phyloP scores from a whole-genome alignment of 148 eudicot species.

The Cornus suecica region DNA sequence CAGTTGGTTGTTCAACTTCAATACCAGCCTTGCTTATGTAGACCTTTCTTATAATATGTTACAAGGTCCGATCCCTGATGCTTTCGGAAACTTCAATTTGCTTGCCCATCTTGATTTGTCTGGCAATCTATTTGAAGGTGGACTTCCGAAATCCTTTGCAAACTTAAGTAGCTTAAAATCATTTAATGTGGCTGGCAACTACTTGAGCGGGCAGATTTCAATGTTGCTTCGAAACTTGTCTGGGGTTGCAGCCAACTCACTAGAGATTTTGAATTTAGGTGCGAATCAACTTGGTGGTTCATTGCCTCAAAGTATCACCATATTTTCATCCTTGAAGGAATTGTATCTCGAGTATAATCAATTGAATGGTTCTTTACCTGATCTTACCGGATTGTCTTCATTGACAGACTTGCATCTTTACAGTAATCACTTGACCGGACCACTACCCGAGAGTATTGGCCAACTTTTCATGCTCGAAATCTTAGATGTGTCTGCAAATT shows the following conservation, averaged over 20 bases:
- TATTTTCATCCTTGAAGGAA: not conserved
- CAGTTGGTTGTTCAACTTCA: slow-evolving; percentile 28
- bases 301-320: slow-evolving; percentile 10
- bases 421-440: slow-evolving; percentile 16
- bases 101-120: slow-evolving; percentile 18
- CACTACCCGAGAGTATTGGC: slow-evolving; percentile 12
- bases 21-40: slow-evolving; percentile 15
- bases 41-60: slow-evolving; percentile 14
- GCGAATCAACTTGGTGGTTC: slow-evolving; percentile 16
- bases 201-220: not conserved
- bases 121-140: not conserved
- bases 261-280: not conserved
- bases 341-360: not conserved
- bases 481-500: slow-evolving; percentile 22
- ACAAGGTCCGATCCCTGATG: slow-evolving; percentile 15
- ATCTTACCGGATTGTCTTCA: slow-evolving; percentile 12
- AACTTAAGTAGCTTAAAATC: slow-evolving; percentile 2
- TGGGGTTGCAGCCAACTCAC: not conserved
- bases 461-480: slow-evolving; percentile 24
- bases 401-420: slow-evolving; percentile 11
- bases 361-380: slow-evolving; percentile 16
- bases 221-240: slow-evolving; percentile 7
- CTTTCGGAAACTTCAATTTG: slow-evolving; percentile 6
- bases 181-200: slow-evolving; percentile 5
- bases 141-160: not conserved